Evolutionary conservation across 352 stramenopile species (phyloP).

Genomic region (Pythium coloratum): DNA sequence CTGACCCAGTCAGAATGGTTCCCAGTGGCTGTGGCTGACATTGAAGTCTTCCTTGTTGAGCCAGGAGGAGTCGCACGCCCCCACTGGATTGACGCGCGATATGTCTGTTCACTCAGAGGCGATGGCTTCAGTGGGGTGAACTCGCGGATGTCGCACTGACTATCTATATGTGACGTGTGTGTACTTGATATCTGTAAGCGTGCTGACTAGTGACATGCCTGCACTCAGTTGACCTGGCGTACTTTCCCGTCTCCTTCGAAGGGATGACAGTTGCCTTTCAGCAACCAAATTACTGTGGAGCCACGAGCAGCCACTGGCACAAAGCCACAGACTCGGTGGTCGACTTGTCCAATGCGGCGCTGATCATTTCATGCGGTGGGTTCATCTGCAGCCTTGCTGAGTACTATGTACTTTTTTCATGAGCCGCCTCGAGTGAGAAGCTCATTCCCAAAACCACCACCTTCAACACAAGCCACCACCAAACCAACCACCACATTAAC

Average conservation of each 20-base stretch:
- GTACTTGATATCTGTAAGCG: neutral
- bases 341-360: neutral
- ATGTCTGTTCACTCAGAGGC: neutral
- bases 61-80: neutral
- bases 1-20: too few relatives aligned
- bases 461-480: neutral
- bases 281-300: neutral
- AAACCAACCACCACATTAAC: neutral
- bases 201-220: neutral
- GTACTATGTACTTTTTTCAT: neutral
- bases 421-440: neutral
- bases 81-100: constrained; percentile 2
- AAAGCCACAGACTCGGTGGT: neutral
- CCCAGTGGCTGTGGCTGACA: neutral
- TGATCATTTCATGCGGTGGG: neutral
- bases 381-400: neutral
- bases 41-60: neutral
- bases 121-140: constrained; percentile 1
- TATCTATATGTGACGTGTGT: neutral
- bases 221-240: neutral
- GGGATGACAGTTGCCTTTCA: too few relatives aligned
- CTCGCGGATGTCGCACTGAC: neutral
- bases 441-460: neutral
- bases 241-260: neutral
- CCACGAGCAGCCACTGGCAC: neutral